Base-by-base conservation (phyloP, 164 flowering plant species). In the Chloranthus sessilifolius region DNA sequence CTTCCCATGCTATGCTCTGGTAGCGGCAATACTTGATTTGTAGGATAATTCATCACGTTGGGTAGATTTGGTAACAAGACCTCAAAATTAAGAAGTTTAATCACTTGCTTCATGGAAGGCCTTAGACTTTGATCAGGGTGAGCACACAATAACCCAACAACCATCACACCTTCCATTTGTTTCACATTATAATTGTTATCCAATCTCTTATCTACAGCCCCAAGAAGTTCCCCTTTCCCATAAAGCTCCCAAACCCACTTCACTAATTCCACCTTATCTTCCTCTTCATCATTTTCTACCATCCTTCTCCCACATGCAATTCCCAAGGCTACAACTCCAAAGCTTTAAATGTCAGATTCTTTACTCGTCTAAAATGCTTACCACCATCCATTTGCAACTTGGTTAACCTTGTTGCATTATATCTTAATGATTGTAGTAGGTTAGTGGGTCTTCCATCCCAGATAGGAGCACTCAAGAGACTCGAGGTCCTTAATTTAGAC, bases 281-380 rank as follows among this genome's bases (percentile, higher is more conserved):
- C 58, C 19, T 60, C 42, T 3, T 24, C 56, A 12, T 17, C 48
- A 5, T 25, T 50, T 0, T 60, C 44, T n/a, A 63, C 28, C 1
- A 75, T 29, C 21, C 35, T 74, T 60, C 64, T 74, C 20, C 81
- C 81, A 41, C 69, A 69, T 1, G 69, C 78, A 16, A 80, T 73
- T 24, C 78, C 81, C 11, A 80, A 34, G 0, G 67, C 67, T n/a
- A 78, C 81, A 1, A 78, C 56, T 11, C 81, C 87, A 40, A 73
- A 78, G 53, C 81, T 78, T 20, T 53, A 81, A 3, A 81, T 74
- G 39, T 78, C 81, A 0, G 83, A 72, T 29, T 78, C 79, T 43
- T 61, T 78, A 38, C 75, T 76, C 3, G 81, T 75, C 65, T 55
- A n/a, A n/a, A n/a, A n/a, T n/a, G n/a, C n/a, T n/a, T n/a, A n/a